Conservation (phyloP, 148 eudicot genomes). For the Rhododendron mucronatum region DNA sequence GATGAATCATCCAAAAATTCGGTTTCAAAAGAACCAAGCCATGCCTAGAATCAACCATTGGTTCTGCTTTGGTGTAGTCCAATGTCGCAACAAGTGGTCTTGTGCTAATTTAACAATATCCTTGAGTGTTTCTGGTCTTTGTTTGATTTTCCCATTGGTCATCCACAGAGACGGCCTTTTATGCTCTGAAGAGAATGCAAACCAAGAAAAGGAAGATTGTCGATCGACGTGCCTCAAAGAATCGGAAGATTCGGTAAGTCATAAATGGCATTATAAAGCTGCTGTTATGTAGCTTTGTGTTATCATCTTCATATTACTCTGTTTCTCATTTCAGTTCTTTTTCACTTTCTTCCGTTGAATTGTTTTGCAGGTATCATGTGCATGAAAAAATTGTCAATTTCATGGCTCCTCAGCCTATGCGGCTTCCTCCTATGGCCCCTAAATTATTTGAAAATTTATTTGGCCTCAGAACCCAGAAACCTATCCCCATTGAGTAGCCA, state of each 20-base stretch:
- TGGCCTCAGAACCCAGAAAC: constrained; percentile 45
- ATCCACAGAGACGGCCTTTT: constrained; percentile 61
- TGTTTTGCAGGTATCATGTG: constrained; percentile 57
- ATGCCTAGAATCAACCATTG: background rate
- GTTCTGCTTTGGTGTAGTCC: background rate
- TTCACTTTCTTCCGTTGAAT: background rate
- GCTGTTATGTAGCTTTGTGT: background rate
- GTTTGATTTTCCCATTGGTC: background rate
- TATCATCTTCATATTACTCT: background rate
- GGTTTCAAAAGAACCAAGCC: background rate
- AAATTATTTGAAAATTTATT: constrained; percentile 69
- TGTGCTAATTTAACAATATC: background rate
- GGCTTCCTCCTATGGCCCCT: constrained; percentile 59
- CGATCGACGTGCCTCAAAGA: constrained; percentile 90
- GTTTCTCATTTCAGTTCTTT: background rate
- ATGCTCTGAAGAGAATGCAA: constrained; percentile 67
- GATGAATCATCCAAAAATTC: background rate
- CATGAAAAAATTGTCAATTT: constrained; percentile 87
- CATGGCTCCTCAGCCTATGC: constrained; percentile 81
- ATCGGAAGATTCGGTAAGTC: constrained; percentile 79
- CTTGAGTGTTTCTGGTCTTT: background rate
- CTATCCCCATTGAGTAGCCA: constrained; percentile 28
- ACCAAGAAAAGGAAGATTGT: constrained; percentile 82
- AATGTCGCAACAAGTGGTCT: background rate
- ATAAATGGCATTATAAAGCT: background rate